Conservation (phyloP, 495 filamentous ascomycete genomes). For the Lophium mytilinum region DNA sequence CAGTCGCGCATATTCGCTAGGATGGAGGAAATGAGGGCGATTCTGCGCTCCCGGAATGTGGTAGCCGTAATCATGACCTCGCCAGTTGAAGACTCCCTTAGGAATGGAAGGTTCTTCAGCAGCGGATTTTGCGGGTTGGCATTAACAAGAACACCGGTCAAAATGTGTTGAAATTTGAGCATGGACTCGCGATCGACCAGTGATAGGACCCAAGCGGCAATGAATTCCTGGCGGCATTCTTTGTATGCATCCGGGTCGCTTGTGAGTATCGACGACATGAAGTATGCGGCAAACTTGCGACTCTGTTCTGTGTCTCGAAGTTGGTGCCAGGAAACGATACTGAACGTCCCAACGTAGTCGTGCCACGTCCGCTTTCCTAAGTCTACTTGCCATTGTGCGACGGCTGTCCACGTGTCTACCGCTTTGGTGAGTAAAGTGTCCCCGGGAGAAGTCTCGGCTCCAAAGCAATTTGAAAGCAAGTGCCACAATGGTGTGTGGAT, state of each 20-base stretch:
- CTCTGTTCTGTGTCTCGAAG: conserved; percentile 57
- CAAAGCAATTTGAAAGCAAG: conserved; percentile 62
- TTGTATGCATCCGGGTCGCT: conserved; percentile 31
- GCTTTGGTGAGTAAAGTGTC: conserved; percentile 47
- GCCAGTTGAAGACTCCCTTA: conserved; percentile 32
- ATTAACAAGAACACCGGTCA: conserved; percentile 52
- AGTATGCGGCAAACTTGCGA: conserved; percentile 54
- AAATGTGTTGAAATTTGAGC: conserved; percentile 59
- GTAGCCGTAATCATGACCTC: conserved; percentile 43
- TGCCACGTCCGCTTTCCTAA: conserved; percentile 43
- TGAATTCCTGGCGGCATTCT: conserved; percentile 43
- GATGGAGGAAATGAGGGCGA: conserved; percentile 53
- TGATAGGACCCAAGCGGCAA: conserved; percentile 52
- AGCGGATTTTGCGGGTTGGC: conserved; percentile 40
- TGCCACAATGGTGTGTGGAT: conserved; percentile 47
- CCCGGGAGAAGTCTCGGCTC: conserved; percentile 50
- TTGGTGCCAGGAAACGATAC: conserved; percentile 51
- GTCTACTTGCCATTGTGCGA: conserved; percentile 29
- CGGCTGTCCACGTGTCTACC: conserved; percentile 32
- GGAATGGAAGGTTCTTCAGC: conserved; percentile 56
- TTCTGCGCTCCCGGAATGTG: conserved; percentile 50
- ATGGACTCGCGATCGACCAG: conserved; percentile 57
- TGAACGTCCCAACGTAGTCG: conserved; percentile 50
- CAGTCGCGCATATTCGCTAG: conserved; percentile 55
- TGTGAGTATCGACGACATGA: conserved; percentile 50